phyloP scores from a whole-genome alignment of 257 asterid species.

The Jaltomata sinuosa region DNA sequence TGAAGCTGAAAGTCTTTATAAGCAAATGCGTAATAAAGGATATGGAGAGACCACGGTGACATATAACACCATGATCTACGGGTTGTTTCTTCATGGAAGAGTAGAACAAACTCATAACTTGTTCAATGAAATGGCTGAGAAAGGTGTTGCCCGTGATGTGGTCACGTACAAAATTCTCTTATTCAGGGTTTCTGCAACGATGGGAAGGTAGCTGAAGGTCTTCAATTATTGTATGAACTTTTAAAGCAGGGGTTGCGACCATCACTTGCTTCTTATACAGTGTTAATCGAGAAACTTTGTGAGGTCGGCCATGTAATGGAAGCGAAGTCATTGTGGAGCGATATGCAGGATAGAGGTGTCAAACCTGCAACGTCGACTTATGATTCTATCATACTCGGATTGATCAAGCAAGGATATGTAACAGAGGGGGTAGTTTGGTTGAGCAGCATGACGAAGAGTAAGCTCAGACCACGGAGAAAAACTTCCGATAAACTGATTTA shows the following conservation, averaged over 20 bases:
- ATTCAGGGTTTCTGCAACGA: constrained; percentile 37
- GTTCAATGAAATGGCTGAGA: constrained; percentile 38
- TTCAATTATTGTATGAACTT: constrained; percentile 27
- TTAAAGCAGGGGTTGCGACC: constrained; percentile 39
- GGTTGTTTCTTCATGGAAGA: constrained; percentile 43
- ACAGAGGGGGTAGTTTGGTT: constrained; percentile 38
- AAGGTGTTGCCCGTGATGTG: constrained; percentile 27
- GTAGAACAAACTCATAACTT: constrained; percentile 37
- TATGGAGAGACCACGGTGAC: constrained; percentile 28
- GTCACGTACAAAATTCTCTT: constrained; percentile 39
- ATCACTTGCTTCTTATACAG: constrained; percentile 24
- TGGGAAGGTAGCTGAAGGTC: constrained; percentile 28
- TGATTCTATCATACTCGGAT: constrained; percentile 34
- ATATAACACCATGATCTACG: constrained; percentile 49
- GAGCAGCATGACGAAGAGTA: constrained; percentile 24
- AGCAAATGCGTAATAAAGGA: constrained; percentile 54
- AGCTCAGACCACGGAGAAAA: constrained; percentile 31
- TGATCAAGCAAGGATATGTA: constrained; percentile 35
- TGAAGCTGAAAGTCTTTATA: constrained; percentile 54
- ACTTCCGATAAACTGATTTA: constrained; percentile 41
- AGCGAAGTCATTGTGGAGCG: constrained; percentile 41
- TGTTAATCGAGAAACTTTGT: constrained; percentile 33
- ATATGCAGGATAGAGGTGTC: constrained; percentile 40
- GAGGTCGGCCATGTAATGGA: constrained; percentile 37
- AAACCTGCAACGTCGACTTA: constrained; percentile 18